phyloP scores from a whole-genome alignment of 495 filamentous ascomycete genomes.

The Glutinoglossum americanum region DNA sequence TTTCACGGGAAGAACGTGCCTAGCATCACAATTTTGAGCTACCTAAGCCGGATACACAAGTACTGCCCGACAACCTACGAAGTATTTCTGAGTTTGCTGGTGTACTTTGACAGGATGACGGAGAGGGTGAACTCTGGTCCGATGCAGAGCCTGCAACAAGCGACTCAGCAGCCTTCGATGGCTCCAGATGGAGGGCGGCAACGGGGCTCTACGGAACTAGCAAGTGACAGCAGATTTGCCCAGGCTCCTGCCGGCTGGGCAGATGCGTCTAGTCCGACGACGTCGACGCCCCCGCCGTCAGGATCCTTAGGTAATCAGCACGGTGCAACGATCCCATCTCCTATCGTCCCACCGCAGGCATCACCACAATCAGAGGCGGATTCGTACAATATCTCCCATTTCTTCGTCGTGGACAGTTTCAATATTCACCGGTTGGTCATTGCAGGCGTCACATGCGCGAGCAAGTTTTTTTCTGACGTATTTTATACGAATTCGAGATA shows the following conservation, averaged over 20 bases:
- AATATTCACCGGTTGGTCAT: constrained; percentile 97
- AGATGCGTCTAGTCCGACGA: neutral
- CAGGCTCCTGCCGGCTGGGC: neutral
- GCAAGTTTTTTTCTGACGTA: constrained; percentile 99
- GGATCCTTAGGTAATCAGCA: constrained; percentile 11
- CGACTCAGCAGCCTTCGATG: constrained; percentile 16
- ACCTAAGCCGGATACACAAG: constrained; percentile 90
- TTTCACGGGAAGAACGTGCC: constrained; percentile 99
- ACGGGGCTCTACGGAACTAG: constrained; percentile 8
- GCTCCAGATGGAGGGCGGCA: constrained; percentile 11
- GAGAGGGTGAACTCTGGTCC: constrained; percentile 74
- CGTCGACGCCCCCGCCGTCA: constrained; percentile 18
- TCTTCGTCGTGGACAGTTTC: constrained; percentile 96
- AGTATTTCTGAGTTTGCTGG: constrained; percentile 82
- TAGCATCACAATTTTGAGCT: constrained; percentile 90
- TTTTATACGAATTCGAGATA: constrained; percentile 99
- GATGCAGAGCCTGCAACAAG: constrained; percentile 25
- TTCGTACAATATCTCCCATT: constrained; percentile 45
- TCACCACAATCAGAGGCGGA: constrained; percentile 19
- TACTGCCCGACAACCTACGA: constrained; percentile 98
- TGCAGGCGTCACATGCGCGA: constrained; percentile 91
- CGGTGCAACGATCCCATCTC: constrained; percentile 16
- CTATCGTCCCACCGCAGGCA: constrained; percentile 14
- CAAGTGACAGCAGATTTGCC: neutral
- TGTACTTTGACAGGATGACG: constrained; percentile 99